Conservation (phyloP, 2,329 filamentous ascomycete species). For the Pseudomassariella vexata region DNA sequence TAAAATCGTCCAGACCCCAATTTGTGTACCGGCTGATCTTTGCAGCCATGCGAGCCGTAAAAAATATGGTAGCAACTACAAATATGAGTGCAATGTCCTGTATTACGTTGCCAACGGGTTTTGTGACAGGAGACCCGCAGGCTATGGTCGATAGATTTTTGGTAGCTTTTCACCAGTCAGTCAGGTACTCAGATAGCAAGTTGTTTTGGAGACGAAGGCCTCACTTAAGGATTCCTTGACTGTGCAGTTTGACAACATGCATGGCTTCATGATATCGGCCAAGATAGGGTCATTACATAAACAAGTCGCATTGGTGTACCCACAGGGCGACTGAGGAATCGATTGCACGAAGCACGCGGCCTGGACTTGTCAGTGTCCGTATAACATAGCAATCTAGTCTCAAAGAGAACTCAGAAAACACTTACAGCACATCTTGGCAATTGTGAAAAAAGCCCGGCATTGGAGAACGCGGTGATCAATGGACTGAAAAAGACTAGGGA, state of each 20-base stretch:
- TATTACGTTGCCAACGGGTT: no score
- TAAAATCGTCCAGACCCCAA: no score
- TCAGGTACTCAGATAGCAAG: not conserved
- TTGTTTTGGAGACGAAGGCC: no score
- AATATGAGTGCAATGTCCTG: no score
- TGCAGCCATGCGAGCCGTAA: no score
- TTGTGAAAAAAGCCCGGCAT: no score
- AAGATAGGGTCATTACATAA: constrained; percentile 24
- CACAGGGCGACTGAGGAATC: constrained; percentile 20
- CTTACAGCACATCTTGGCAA: constrained; percentile 27
- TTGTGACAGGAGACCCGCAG: constrained; percentile 20
- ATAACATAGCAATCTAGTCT: no score
- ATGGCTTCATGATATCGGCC: constrained; percentile 17
- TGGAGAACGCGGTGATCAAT: no score
- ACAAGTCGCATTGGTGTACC: constrained; percentile 20
- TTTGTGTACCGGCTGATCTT: no score
- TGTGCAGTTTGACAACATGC: constrained; percentile 22
- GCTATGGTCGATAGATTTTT: constrained; percentile 16
- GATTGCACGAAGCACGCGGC: constrained; percentile 18
- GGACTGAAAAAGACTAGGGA: no score
- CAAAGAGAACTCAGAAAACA: not conserved
- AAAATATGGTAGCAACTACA: no score
- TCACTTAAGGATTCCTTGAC: constrained; percentile 26
- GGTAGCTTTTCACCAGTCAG: constrained; percentile 5
- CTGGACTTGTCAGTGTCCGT: no score